These are phyloP conservation scores for Sporothrix dimorphospora DNA, from an alignment of 2,329 filamentous ascomycete genomes.

Conservation along the genomic window DNA sequence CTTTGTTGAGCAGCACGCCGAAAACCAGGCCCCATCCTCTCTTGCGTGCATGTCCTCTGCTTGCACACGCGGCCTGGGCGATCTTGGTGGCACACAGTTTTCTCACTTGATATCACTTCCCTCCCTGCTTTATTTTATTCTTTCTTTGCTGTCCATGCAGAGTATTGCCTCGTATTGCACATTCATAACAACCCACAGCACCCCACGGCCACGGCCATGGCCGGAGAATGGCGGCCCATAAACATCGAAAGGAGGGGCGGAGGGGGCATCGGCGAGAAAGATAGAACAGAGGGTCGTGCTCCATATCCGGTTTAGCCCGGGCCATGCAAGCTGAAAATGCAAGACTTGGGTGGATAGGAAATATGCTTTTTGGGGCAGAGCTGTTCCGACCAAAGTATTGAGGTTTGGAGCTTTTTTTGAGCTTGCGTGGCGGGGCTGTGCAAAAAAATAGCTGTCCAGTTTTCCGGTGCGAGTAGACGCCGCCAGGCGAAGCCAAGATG, in stretches of 20 bases:
- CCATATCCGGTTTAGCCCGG: conserved; percentile 23
- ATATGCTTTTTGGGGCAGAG: background rate
- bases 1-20: background rate
- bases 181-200: background rate
- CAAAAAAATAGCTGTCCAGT: background rate
- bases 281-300: conserved; percentile 35
- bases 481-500: background rate
- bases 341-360: background rate
- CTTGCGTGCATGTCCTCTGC: background rate
- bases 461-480: background rate
- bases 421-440: conserved; percentile 8
- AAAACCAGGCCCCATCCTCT: background rate
- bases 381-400: background rate
- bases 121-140: background rate
- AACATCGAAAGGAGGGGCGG: background rate
- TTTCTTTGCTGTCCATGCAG: background rate
- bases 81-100: background rate
- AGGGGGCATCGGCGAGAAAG: background rate
- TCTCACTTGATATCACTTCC: background rate
- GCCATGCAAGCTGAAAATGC: conserved; percentile 26
- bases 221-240: background rate
- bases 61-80: background rate
- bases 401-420: background rate
- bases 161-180: background rate
- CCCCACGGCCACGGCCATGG: background rate